Evolutionary conservation across 176 grass and related monocot genomes (phyloP).

Genomic region (Oryza longistaminata): DNA sequence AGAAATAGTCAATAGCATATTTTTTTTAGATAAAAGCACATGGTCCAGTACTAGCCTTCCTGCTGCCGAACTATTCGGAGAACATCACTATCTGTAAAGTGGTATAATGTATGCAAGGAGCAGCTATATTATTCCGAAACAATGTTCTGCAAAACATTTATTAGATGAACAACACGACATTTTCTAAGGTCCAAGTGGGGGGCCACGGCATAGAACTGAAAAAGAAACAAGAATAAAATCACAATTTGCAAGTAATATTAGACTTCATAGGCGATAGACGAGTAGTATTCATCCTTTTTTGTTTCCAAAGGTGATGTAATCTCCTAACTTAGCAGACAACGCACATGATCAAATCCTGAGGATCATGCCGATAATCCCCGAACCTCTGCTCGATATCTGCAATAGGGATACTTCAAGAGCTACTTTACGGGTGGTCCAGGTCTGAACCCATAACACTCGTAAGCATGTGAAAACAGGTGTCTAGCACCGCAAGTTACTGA

Average conservation of each 20-base stretch:
- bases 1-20: not conserved
- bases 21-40: not conserved
- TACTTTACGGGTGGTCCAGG: conserved; percentile 40
- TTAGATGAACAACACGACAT: not conserved
- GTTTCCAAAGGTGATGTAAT: not conserved
- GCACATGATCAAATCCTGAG: conserved; percentile 28
- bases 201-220: not conserved
- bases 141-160: not conserved
- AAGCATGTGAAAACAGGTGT: conserved; percentile 21
- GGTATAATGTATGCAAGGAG: conserved; percentile 20
- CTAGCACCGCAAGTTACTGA: conserved; percentile 19
- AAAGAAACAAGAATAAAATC: not conserved
- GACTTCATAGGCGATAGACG: not conserved
- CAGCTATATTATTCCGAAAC: not conserved
- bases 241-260: not conserved
- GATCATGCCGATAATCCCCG: conserved; percentile 30
- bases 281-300: conserved; percentile 14
- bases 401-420: conserved; percentile 12
- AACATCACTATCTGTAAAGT: not conserved
- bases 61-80: not conserved
- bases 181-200: conserved; percentile 4
- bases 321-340: conserved; percentile 7
- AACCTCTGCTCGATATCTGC: conserved; percentile 7
- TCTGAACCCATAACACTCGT: not conserved
- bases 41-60: not conserved